Conservation (phyloP, 345 rosid genomes). For the Gynandropsis gynandra region DNA sequence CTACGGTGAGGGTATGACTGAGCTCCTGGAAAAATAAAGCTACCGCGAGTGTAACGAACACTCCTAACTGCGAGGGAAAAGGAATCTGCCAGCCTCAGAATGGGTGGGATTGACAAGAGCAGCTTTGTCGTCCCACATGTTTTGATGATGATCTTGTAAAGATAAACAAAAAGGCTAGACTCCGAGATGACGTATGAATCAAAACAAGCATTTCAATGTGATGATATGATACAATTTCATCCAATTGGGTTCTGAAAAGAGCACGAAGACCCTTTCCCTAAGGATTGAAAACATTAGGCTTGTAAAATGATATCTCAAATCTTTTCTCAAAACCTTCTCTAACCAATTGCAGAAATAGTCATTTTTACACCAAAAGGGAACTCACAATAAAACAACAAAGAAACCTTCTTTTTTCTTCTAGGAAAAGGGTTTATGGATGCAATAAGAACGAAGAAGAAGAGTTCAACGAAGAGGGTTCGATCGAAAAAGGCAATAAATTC, state of each 20-base stretch:
- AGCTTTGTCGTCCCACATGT: slow-evolving; percentile 38
- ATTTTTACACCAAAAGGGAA: too few relatives aligned
- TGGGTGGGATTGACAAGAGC: slow-evolving; percentile 38
- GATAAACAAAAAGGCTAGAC: slow-evolving; percentile 41
- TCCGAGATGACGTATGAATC: slow-evolving; percentile 43
- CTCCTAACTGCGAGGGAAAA: slow-evolving; percentile 29
- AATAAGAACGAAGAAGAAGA: too few relatives aligned
- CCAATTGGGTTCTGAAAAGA: slow-evolving; percentile 30
- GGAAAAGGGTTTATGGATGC: too few relatives aligned
- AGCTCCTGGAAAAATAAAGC: slow-evolving; percentile 37
- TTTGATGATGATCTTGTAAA: slow-evolving; percentile 37
- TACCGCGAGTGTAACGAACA: slow-evolving; percentile 41
- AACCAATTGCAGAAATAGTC: slow-evolving; percentile 34
- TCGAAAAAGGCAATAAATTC: too few relatives aligned
- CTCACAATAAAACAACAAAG: too few relatives aligned
- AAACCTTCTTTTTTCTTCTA: too few relatives aligned
- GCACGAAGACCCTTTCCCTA: slow-evolving; percentile 31
- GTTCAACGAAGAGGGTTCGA: too few relatives aligned
- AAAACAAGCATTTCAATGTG: slow-evolving; percentile 30
- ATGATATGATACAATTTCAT: slow-evolving; percentile 35
- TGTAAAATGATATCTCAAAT: slow-evolving; percentile 31
- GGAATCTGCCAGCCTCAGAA: slow-evolving; percentile 26
- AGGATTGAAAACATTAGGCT: slow-evolving; percentile 33
- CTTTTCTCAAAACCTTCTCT: slow-evolving; percentile 45
- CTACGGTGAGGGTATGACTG: too few relatives aligned